Evolutionary conservation across 306 rosid genomes (phyloP), one percentile per base, ranked within the genome.

Genomic region (Ormosia semicastrata): DNA sequence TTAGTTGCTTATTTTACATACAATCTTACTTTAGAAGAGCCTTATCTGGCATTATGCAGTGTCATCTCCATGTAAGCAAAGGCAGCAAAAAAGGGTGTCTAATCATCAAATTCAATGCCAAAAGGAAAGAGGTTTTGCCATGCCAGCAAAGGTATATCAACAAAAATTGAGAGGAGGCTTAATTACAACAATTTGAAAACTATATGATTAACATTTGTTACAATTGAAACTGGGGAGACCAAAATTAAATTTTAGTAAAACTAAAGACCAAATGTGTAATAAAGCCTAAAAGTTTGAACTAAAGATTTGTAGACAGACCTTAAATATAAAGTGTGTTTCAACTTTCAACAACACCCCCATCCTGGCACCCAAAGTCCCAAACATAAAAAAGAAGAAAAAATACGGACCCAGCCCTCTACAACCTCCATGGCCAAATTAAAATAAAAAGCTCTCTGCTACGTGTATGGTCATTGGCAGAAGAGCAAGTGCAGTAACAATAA

Each of bases 161-260:
- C 63, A 80, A 59, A 58, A 70, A 12, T 8, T 46, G 41, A 59
- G 40, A 29, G 49, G 59, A 72, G 65, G 18, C 59, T 81, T 62
- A 24, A 50, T 12, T 46, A 10, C 60, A 47, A 49, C 15, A 8
- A 39, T 14, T 52, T 33, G 43, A 63, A 49, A 64, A 63, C 74
- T 37, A n/a, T 7, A 79, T 17, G 41, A 32, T n/a, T 46, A 37
- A 24, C 49, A 58, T 69, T 72, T 73, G 75, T 66, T 44, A 43
- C 17, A 11, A 9, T 43, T 66, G 76, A 74, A 74, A 81, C 39
- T 43, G 3, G 43, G 15, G 49, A 56, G 58, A 81, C 12, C 60
- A 81, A 73, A 73, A 64, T 17, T 29, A 29, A 71, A 71, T 50
- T 46, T 68, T 30, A 52, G 44, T 56, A 66, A 76, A 63, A 63